A percentile compares a stretch with the other conserved stretches of the same genome.
Evolutionary conservation across 1,139 yeast genomes (phyloP).

Genomic region (Suhomyces choctaworum): DNA sequence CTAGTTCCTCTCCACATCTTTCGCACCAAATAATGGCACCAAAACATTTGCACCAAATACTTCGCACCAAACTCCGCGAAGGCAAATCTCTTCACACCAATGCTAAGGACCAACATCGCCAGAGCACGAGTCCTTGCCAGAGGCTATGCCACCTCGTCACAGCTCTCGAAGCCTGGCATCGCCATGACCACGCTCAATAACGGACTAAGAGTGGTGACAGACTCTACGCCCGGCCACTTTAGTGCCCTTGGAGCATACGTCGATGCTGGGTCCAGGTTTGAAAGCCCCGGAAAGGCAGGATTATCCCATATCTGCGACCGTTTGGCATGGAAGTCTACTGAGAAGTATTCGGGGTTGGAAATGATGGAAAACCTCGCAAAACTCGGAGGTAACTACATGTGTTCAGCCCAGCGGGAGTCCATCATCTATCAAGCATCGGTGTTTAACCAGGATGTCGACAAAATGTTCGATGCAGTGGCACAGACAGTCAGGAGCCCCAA

Average conservation of each 20-base stretch:
- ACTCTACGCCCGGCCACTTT: slow-evolving; percentile 87
- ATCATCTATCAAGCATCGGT: slow-evolving; percentile 94
- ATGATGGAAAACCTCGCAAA: slow-evolving; percentile 77
- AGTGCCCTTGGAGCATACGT: slow-evolving; percentile 88
- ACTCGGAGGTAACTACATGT: slow-evolving; percentile 92
- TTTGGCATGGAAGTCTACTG: slow-evolving; percentile 82
- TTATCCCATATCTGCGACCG: slow-evolving; percentile 83
- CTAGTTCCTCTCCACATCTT: too few relatives aligned
- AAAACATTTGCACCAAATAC: too few relatives aligned
- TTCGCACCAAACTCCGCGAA: too few relatives aligned
- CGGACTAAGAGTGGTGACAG: slow-evolving; percentile 83
- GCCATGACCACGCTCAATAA: slow-evolving; percentile 61
- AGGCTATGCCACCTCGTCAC: slow-evolving; percentile 4
- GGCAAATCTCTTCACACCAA: background rate
- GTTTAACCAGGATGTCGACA: slow-evolving; percentile 81
- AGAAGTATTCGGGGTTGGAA: slow-evolving; percentile 57
- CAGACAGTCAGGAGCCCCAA: slow-evolving; percentile 77
- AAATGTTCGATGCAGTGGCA: slow-evolving; percentile 76
- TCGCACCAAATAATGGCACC: too few relatives aligned
- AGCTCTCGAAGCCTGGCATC: slow-evolving; percentile 28
- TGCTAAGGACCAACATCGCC: slow-evolving; percentile 2
- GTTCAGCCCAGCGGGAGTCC: slow-evolving; percentile 89
- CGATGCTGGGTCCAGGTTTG: slow-evolving; percentile 89
- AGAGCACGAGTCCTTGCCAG: slow-evolving; percentile 2
- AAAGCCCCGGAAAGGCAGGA: slow-evolving; percentile 58